Evolutionary conservation across 2,329 filamentous ascomycete genomes (phyloP), one percentile per base, ranked within the genome.

Genomic region (Chlorencoelia australis): DNA sequence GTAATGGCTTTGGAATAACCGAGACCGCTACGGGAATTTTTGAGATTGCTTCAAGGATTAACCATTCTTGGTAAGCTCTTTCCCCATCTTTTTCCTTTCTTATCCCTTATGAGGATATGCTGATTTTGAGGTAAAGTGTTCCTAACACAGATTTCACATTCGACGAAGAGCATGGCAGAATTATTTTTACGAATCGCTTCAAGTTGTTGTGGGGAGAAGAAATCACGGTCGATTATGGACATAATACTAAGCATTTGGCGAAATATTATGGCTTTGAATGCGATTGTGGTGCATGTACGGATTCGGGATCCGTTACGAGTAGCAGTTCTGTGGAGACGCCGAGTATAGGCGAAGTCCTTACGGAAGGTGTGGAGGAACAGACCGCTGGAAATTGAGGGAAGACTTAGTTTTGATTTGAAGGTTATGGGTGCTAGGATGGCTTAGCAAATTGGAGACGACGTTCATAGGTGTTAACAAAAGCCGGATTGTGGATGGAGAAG

Each of bases 261-360:
- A 42, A 24, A 13, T 45, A 41, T 17, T 54, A 52, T 41, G 51
- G 51, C 2, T 53, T 55, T 40, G 51, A 47, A 7, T 53, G 52
- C 39, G 16, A 21, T 13, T 55, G 52, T 44, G 43, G 42, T 5
- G 41, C 36, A 20, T 39, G 37, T 25, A 30, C 17, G 21, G 22
- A 10, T n/a, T n/a, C n/a, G n/a, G n/a, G n/a, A n/a, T n/a, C n/a
- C n/a, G n/a, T n/a, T n/a, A n/a, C n/a, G n/a, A n/a, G n/a, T n/a
- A n/a, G n/a, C n/a, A n/a, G n/a, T n/a, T n/a, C n/a, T n/a, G n/a
- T n/a, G n/a, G n/a, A n/a, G n/a, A n/a, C n/a, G n/a, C n/a, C n/a
- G n/a, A n/a, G n/a, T n/a, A n/a, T n/a, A n/a, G n/a, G n/a, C n/a
- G n/a, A n/a, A n/a, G n/a, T n/a, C n/a, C n/a, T n/a, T n/a, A n/a